Evolutionary conservation across 2,329 filamentous ascomycete genomes (phyloP).

Genomic region (Aspergillus flavus): DNA sequence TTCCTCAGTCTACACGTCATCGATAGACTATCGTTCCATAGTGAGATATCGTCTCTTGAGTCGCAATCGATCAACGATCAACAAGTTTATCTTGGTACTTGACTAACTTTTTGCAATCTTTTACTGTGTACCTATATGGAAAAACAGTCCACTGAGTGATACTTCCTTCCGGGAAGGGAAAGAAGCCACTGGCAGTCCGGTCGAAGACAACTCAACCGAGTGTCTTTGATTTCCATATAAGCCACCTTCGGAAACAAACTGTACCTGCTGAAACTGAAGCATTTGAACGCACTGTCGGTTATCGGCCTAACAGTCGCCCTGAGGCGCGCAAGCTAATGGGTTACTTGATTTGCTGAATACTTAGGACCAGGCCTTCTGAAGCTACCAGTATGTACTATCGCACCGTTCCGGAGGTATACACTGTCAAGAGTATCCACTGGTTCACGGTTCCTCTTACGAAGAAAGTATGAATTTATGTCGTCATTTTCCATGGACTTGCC

Average conservation of each 20-base stretch:
- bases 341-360: background rate
- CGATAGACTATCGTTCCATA: conserved; percentile 7
- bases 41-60: background rate
- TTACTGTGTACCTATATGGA: background rate
- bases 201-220: background rate
- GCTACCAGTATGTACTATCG: background rate
- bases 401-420: background rate
- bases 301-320: too few relatives aligned
- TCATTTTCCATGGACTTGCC: conserved; percentile 11
- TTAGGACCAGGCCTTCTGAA: background rate
- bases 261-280: background rate
- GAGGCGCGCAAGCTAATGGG: background rate
- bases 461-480: conserved; percentile 14
- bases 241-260: background rate
- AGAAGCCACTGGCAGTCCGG: background rate
- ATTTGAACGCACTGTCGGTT: background rate
- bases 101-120: background rate
- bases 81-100: background rate
- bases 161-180: background rate
- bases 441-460: background rate
- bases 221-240: background rate
- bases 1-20: conserved; percentile 24
- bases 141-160: background rate
- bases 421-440: background rate
- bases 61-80: conserved; percentile 3